phyloP scores from a whole-genome alignment of 1,139 yeast species.

The Yamadazyma atmosphaerica region DNA sequence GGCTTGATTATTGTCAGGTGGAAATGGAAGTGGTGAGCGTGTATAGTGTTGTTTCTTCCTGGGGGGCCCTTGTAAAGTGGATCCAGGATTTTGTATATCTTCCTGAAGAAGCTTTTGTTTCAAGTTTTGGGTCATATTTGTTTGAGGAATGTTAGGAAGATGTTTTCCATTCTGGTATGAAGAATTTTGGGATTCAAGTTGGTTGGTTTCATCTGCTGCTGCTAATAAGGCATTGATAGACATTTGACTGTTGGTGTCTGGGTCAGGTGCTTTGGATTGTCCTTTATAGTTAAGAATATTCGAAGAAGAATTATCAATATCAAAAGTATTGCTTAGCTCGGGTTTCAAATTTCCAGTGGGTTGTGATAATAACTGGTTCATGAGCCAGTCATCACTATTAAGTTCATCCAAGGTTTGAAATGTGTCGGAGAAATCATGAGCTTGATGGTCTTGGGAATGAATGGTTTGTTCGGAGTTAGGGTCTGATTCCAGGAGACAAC shows the following conservation, averaged over 20 bases:
- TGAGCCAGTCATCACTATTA: slow-evolving; percentile 15
- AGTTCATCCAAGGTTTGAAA: background rate
- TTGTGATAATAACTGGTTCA: slow-evolving; percentile 14
- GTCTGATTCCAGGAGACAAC: slow-evolving; percentile 51
- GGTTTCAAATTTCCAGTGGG: background rate
- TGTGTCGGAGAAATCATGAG: background rate
- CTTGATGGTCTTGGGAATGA: background rate
- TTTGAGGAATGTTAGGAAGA: no score
- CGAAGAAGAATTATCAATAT: background rate
- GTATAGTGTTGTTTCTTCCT: background rate
- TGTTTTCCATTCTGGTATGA: background rate
- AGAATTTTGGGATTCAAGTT: background rate
- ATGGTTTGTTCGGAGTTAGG: no score
- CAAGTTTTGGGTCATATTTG: background rate
- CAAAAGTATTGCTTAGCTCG: background rate
- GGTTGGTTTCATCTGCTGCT: slow-evolving; percentile 12
- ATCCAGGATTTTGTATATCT: background rate
- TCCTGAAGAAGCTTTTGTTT: background rate
- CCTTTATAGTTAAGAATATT: no score
- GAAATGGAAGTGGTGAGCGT: background rate
- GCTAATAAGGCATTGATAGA: slow-evolving; percentile 17
- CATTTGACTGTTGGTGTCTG: slow-evolving; percentile 4
- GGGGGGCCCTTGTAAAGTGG: no score
- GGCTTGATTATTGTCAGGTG: background rate
- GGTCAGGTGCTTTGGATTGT: no score